phyloP scores from a whole-genome alignment of 345 rosid species.

The Bruguiera gymnorhiza region DNA sequence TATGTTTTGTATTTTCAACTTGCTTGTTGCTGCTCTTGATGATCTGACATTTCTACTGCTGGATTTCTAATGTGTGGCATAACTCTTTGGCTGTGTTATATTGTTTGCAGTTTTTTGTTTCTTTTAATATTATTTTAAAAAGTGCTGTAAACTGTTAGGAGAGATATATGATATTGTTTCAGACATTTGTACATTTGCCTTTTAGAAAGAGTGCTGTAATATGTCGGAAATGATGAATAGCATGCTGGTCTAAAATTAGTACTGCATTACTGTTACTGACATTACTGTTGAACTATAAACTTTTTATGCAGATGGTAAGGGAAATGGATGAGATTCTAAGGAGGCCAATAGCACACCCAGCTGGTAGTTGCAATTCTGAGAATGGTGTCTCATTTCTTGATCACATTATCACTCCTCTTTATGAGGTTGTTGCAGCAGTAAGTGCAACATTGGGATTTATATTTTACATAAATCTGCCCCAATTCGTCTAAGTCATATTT shows the following conservation, averaged over 20 bases:
- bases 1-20: too few relatives aligned
- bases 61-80: too few relatives aligned
- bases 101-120: too few relatives aligned
- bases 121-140: too few relatives aligned
- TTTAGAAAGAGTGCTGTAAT: neutral
- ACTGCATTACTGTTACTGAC: neutral
- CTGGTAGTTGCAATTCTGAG: constrained; percentile 69
- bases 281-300: neutral
- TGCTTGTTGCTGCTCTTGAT: too few relatives aligned
- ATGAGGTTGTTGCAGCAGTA: constrained; percentile 86
- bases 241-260: neutral
- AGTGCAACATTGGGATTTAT: constrained; percentile 16
- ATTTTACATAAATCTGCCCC: neutral
- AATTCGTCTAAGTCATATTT: neutral
- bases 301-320: constrained; percentile 67
- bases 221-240: neutral
- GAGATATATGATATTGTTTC: too few relatives aligned
- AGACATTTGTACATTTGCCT: too few relatives aligned
- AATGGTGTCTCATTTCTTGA: constrained; percentile 72
- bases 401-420: constrained; percentile 75
- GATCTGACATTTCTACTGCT: too few relatives aligned
- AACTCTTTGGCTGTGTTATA: too few relatives aligned
- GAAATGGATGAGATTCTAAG: constrained; percentile 86
- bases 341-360: constrained; percentile 68
- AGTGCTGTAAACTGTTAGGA: too few relatives aligned